Evolutionary conservation across 2,329 filamentous ascomycete genomes (phyloP).

Genomic region (Sporothrix euskadiensis): DNA sequence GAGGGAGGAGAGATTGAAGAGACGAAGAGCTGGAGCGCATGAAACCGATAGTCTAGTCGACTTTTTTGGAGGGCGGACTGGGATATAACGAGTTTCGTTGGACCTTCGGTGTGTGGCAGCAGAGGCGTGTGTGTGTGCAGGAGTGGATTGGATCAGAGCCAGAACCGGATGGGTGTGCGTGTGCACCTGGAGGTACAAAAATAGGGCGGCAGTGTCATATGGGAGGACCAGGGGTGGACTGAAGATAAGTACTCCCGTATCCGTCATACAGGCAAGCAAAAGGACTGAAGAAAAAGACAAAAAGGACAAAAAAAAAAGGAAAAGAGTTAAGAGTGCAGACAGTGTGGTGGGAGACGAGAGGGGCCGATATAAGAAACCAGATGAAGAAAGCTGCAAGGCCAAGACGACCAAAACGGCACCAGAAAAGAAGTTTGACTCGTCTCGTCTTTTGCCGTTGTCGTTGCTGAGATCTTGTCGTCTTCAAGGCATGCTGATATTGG

Average conservation of each 20-base stretch:
- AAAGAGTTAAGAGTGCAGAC: background rate
- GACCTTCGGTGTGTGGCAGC: conserved; percentile 24
- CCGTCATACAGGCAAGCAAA: background rate
- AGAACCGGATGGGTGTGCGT: conserved; percentile 3
- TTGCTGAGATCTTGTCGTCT: background rate
- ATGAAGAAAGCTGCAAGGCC: background rate
- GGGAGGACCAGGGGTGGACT: conserved; percentile 6
- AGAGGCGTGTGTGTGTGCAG: background rate
- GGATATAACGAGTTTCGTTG: conserved; percentile 25
- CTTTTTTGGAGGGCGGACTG: conserved; percentile 20
- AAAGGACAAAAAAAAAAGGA: background rate
- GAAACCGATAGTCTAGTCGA: conserved; percentile 14
- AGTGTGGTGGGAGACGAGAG: conserved; percentile 10
- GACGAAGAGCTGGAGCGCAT: conserved; percentile 21
- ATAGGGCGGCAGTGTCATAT: conserved; percentile 17
- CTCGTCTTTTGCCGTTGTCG: background rate
- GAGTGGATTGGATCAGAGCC: background rate
- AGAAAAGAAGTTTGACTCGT: background rate
- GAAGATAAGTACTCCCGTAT: background rate
- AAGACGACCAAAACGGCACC: background rate
- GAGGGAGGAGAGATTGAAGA: conserved; percentile 14
- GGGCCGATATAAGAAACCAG: background rate
- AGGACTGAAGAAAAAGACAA: background rate
- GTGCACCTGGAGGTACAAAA: conserved; percentile 8
- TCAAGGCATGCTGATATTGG: conserved; percentile 14